phyloP scores from a whole-genome alignment of 1,139 yeast species.

The Blastobotrys persicus region DNA sequence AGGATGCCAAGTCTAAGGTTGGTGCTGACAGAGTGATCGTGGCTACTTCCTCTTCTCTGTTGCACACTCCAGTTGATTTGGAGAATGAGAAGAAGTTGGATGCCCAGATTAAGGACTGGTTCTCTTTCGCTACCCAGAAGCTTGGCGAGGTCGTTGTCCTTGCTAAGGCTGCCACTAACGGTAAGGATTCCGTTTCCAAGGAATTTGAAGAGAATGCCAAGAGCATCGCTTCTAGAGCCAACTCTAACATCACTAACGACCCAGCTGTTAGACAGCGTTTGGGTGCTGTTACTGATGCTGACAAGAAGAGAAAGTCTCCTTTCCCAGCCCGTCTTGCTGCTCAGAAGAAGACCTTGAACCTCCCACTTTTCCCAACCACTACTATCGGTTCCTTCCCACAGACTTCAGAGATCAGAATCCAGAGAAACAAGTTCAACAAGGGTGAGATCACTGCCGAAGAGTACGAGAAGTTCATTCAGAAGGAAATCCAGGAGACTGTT shows the following conservation, averaged over 20 bases:
- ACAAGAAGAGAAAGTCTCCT: constrained; percentile 70
- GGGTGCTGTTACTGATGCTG: constrained; percentile 71
- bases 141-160: constrained; percentile 84
- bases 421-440: constrained; percentile 97
- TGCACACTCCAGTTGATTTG: constrained; percentile 98
- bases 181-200: constrained; percentile 62
- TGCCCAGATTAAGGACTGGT: constrained; percentile 92
- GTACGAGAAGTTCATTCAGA: constrained; percentile 92
- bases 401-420: constrained; percentile 97
- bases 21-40: constrained; percentile 88
- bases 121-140: constrained; percentile 97
- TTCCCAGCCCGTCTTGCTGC: constrained; percentile 84
- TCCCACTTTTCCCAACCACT: constrained; percentile 99
- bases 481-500: constrained; percentile 93
- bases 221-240: constrained; percentile 80
- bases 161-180: constrained; percentile 74
- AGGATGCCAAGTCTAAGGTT: constrained; percentile 77
- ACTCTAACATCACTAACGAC: constrained; percentile 87
- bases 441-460: constrained; percentile 93
- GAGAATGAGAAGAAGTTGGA: constrained; percentile 86
- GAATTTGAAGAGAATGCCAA: constrained; percentile 79
- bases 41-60: constrained; percentile 92
- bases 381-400: constrained; percentile 99
- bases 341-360: constrained; percentile 87
- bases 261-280: constrained; percentile 87